Evolutionary conservation across 140 eudicot genomes (phyloP), one percentile per base, ranked within the genome.

Genomic region (Bidens hawaiensis): DNA sequence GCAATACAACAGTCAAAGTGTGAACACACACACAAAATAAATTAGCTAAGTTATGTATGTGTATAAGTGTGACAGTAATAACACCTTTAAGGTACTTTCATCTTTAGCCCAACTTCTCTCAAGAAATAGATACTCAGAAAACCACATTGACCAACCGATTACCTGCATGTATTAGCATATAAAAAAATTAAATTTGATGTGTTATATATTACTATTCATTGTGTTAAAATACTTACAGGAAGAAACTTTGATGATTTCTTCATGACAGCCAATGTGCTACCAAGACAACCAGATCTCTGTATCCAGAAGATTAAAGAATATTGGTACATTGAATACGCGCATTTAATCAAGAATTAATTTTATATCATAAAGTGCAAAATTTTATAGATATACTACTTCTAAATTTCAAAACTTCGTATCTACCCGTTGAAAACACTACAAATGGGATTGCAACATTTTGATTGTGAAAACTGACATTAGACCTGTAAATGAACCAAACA

Each of bases 141-240:
- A 90, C 97, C 97, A 90, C 97, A 90, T 90, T 47, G 97, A 90
- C 97, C 97, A 84, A 31, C 97, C 97, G 43, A 90, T 81, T 45
- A 87, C 96, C 97, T 90, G 87, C 78, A 70, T 59, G 64, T 28
- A 67, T n/a, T n/a, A n/a, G n/a, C n/a, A n/a, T 38, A 2, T 38
- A 38, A 38, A 2, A 38, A 11, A 14, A 36, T 27, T 24, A 16
- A n/a, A 22, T 58, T 47, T n/a, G 36, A 46, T n/a, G 27, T 17
- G 58, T 60, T 41, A 52, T 25, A 49, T 46, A 46, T 58, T 19
- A 66, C 30, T 24, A 48, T 19, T 48, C 36, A 40, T 34, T 4
- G 5, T 38, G 60, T 46, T 24, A 19, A 47, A 64, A 23, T 22
- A 73, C 84, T 82, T 81, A 85, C 96, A 7, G 91, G 87, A 71